These are phyloP conservation scores for Eutrema salsugineum DNA, from an alignment of 441 rosid species.

Conservation along the genomic window DNA sequence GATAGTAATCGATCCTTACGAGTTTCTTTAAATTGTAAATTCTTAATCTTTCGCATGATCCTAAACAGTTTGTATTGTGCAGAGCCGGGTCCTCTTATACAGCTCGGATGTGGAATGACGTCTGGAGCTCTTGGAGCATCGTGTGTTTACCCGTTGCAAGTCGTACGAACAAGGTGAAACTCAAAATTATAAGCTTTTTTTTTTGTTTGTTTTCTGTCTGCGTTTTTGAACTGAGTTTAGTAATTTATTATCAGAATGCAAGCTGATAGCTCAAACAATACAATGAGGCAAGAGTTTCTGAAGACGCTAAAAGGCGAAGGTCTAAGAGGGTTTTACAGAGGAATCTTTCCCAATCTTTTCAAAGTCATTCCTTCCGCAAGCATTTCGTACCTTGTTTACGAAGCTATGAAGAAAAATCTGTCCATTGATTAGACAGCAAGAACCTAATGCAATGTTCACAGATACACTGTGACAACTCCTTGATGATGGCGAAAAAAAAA, in stretches of 20 bases:
- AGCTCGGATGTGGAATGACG: conserved; percentile 81
- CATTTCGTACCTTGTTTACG: conserved; percentile 74
- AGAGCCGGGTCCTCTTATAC: conserved; percentile 88
- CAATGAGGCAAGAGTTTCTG: conserved; percentile 65
- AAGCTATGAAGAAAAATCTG: conserved; percentile 73
- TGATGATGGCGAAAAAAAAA: conserved; percentile 19
- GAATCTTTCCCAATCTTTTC: conserved; percentile 68
- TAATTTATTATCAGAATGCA: conserved; percentile 49
- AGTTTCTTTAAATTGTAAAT: background rate
- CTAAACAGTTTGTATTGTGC: conserved; percentile 8
- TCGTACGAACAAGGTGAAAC: conserved; percentile 79
- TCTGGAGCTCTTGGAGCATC: conserved; percentile 96
- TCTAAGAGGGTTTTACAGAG: conserved; percentile 71
- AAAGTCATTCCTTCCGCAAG: conserved; percentile 78
- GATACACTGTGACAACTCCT: background rate
- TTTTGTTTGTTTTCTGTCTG: background rate
- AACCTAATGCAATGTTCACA: background rate
- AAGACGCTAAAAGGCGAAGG: conserved; percentile 64
- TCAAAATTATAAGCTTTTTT: background rate
- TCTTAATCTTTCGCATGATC: conserved; percentile 1
- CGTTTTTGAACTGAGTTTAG: background rate
- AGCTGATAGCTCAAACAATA: conserved; percentile 50
- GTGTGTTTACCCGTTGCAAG: conserved; percentile 92
- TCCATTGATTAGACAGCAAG: conserved; percentile 32
- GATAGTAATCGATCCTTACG: background rate